Base-by-base conservation (phyloP, 345 rosid genomes). In the Aethionema arabicum region DNA sequence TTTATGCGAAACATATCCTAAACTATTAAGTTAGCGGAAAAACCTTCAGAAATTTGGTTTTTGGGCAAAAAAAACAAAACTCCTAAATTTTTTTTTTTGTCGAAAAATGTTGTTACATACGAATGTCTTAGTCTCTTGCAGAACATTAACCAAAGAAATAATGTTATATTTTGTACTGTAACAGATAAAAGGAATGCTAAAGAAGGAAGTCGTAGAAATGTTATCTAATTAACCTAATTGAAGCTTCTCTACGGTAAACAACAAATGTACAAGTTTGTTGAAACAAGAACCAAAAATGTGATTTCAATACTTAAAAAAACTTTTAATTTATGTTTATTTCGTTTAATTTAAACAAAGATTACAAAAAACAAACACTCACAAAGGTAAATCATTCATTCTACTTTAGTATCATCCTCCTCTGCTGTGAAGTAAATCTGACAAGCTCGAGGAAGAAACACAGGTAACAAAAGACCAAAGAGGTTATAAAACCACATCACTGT, bases 401-500 rank as follows among this genome's bases (percentile, higher is more conserved):
- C 52, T 60, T 78, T 72, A 11, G 41, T 37, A 15, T 52, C 64
- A 10, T 15, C 74, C 66, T n/a, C 27, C 27, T 21, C 27, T 21
- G 27, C 27, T 2, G 81, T 31, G 74, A 82, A 89, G 60, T 89
- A 87, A 66, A 73, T 78, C 67, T 76, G 76, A 63, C 87, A 84
- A 59, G 91, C 95, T 67, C 62, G 79, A 32, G 95, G 96, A 61
- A 85, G 81, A 70, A 83, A 84, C 68, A 89, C 82, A 58, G 98
- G 95, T 66, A 92, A 71, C 82, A 92, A 69, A 41, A 92, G 78
- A 11, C 91, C 85, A 59, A 89, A 85, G 33, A 92, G 83, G 77
- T 92, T 92, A 67, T 77, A 89, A 76, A 87, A 69, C 97, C 96
- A 84, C 16, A 92, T 67, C 14, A 65, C 91, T 67, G 80, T 69